Base-by-base conservation (phyloP, 768 basidiomycete genomes). In the Pulveroboletus sp. region DNA sequence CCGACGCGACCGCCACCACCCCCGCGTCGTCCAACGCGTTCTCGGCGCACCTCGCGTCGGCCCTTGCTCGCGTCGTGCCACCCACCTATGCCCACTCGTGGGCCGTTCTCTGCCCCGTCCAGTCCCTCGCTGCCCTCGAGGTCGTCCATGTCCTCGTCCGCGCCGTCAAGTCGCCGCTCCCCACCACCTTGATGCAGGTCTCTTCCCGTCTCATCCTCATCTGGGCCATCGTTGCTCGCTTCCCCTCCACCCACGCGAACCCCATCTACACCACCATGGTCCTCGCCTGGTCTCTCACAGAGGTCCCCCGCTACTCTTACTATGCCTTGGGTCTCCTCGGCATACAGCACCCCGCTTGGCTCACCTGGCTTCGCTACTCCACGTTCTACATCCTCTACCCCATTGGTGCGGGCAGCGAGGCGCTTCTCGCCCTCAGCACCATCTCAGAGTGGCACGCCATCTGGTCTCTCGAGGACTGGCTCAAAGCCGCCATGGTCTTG, bases 351-450 rank as follows among this genome's bases (percentile, higher is more conserved):
- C 79, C 90, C 12, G 57, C 78, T 6, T 85, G 77, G 72, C 77
- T 90, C 36, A 70, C 83, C 21, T 87, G 78, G 73, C 66, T 87
- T 36, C 91, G 95, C 46, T 99, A 98, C 76, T 89, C 93, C 17
- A 81, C 91, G 8, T 99, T 98, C 70, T 95, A 87, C 68, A 52
- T 93, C 40, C 79, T 97, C n/a, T 98, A 99, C 71, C 94, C 91
- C 5, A 65, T 93, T 20, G 97, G 97, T 38, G 95, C 97, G 1
- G 78, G 80, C 6, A 93, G 90, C 20, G 97, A 99, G 69, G 94
- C 93, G 0, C 80, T 86, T 64, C 76, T 95, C 48, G 86, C 84
- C 61, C 84, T 83, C 61, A 77, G 84, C 2, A 87, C 90, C 5
- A 77, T 97, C 27, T 87, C 76, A 62, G 32, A 77, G 66, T 51